phyloP scores from a whole-genome alignment of 1,284 basidiomycete species.

The Microbotryomycetes sp. region DNA sequence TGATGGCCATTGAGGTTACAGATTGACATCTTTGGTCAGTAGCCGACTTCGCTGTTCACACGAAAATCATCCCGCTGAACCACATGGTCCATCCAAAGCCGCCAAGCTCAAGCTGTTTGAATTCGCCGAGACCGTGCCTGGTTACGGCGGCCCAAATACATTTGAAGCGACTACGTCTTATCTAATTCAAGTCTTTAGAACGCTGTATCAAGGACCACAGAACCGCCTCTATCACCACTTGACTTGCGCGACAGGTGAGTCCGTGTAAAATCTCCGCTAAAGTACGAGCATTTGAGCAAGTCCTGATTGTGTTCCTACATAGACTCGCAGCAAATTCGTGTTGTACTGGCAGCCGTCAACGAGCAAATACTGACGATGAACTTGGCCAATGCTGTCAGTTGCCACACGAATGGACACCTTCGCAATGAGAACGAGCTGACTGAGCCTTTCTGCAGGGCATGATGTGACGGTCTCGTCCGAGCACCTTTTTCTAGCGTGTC shows the following conservation, averaged over 20 bases:
- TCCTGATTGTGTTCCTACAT: background rate
- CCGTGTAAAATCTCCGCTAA: no score
- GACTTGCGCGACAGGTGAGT: slow-evolving; percentile 40
- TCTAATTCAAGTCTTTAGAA: slow-evolving; percentile 37
- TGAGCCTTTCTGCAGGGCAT: no score
- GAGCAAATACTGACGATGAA: slow-evolving; percentile 28
- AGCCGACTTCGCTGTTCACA: no score
- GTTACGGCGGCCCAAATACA: slow-evolving; percentile 14
- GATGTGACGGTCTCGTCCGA: no score
- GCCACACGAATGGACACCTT: no score
- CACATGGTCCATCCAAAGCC: background rate
- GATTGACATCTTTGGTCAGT: background rate
- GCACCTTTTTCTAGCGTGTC: no score
- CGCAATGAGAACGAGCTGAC: no score
- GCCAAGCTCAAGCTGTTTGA: slow-evolving; percentile 10
- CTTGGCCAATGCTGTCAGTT: slow-evolving; percentile 6
- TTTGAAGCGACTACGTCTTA: slow-evolving; percentile 19
- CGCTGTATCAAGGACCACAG: slow-evolving; percentile 36
- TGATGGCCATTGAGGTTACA: no score
- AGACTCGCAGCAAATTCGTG: slow-evolving; percentile 33
- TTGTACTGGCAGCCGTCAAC: slow-evolving; percentile 40
- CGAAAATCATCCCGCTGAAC: no score
- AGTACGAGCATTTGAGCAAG: no score
- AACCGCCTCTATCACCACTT: slow-evolving; percentile 37
- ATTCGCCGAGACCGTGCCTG: slow-evolving; percentile 8